Base-by-base conservation (phyloP, 768 basidiomycete species). In the Phaffia tasmanica region DNA sequence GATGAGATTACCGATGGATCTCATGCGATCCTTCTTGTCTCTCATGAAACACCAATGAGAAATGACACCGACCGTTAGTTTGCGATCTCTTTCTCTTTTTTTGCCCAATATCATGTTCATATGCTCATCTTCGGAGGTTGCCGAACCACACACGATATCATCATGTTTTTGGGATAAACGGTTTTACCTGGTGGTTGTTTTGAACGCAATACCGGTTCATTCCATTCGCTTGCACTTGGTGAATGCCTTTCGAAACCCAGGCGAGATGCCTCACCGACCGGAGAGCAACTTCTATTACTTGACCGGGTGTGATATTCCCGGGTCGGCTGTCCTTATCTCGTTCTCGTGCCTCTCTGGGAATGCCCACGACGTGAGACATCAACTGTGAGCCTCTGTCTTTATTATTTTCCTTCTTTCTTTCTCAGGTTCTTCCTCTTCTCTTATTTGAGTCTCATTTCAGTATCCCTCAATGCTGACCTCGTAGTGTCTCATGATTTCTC, bases 231-330 rank as follows among this genome's bases (percentile, higher is more conserved):
- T 11, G 9, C 5, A 15, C 0, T 2, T 19, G 19, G 18, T 21
- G 21, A 14, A 9, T n/a, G 9, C 8, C 48, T 51, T 19, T 18
- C 18, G 8, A 9, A 18, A 32, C 23, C 25, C 15, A 50, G 49
- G 62, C 19, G 67, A 68, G 50, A 46, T 68, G 47, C 67, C 67
- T 35, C 67, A 68, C 25, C 67, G 67, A 14, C 29, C 62, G 1
- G 67, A 68, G 49, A 27, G n/a, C 72, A 94, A 94, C 77, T 94
- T 94, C 74, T 85, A 82, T 77, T 94, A 90, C 74, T 80, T 94
- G 19, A 83, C 88, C 0, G 91, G 89, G 62, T 90, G 87, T 76
- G 78, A 80, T 57, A 80, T 89, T 4, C 87, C 90, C 0, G 81
- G 81, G 9, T 25, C 62, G 0, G 57, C 56, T 3, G 21, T 68